Conservation (phyloP, 441 rosid genomes). For the Erodium moschatum region DNA sequence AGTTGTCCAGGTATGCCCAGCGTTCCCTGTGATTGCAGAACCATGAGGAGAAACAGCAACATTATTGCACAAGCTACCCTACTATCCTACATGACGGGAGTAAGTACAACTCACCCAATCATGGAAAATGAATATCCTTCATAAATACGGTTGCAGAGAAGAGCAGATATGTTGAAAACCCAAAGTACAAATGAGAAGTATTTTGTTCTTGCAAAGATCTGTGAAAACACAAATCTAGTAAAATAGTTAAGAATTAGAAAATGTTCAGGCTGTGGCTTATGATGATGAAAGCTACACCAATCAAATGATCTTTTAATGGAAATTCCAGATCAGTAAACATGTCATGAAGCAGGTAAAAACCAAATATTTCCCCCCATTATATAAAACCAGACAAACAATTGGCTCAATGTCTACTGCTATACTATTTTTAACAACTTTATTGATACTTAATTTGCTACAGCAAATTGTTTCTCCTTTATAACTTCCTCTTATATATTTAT, state of each 20-base stretch:
- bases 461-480: background rate
- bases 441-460: background rate
- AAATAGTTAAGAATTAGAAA: slow-evolving; percentile 23
- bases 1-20: slow-evolving; percentile 65
- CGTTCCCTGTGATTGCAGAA: slow-evolving; percentile 37
- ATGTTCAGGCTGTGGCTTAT: background rate
- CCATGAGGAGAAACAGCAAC: slow-evolving; percentile 10
- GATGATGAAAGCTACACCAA: background rate
- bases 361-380: too few relatives aligned
- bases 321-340: background rate
- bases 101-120: slow-evolving; percentile 55
- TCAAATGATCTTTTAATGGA: background rate
- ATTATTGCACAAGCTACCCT: slow-evolving; percentile 12
- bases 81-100: slow-evolving; percentile 4
- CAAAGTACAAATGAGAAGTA: slow-evolving; percentile 56
- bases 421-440: background rate
- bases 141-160: slow-evolving; percentile 69
- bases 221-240: slow-evolving; percentile 32
- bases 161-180: slow-evolving; percentile 65
- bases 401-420: background rate
- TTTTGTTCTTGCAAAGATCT: slow-evolving; percentile 53
- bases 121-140: slow-evolving; percentile 78
- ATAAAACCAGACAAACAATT: too few relatives aligned
- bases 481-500: background rate
- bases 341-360: background rate